Evolutionary conservation across 2,329 filamentous ascomycete genomes (phyloP).

Genomic region (Fusarium annulatum): DNA sequence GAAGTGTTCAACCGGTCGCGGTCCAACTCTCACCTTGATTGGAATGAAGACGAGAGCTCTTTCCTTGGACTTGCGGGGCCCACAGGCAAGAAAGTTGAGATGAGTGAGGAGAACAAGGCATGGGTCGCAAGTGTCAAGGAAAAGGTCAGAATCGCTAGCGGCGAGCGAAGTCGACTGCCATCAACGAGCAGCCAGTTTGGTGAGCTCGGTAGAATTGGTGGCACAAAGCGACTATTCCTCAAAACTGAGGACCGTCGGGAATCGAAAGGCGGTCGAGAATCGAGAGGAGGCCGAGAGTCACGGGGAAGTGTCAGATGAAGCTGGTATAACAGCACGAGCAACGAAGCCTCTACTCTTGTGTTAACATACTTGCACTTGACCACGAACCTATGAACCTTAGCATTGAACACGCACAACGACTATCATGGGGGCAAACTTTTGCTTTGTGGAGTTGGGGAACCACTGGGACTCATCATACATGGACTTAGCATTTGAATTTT

Average conservation of each 20-base stretch:
- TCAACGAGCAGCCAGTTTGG: conserved; percentile 62
- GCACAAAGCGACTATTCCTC: conserved; percentile 76
- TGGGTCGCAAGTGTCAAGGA: conserved; percentile 89
- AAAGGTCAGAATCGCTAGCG: conserved; percentile 77
- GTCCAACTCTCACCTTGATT: conserved; percentile 65
- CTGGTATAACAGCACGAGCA: conserved; percentile 6
- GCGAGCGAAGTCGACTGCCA: conserved; percentile 57
- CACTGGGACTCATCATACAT: conserved; percentile 36
- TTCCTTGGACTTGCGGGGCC: conserved; percentile 78
- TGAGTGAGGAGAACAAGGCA: conserved; percentile 77
- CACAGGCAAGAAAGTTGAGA: conserved; percentile 70
- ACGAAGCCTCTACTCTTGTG: conserved; percentile 18
- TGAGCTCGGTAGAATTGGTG: conserved; percentile 77
- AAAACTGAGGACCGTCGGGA: conserved; percentile 48
- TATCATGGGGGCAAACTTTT: conserved; percentile 35
- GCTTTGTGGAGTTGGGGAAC: conserved; percentile 43
- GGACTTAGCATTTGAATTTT: conserved; percentile 38
- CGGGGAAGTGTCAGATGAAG: conserved; percentile 36
- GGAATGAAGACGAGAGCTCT: conserved; percentile 69
- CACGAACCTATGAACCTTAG: conserved; percentile 27
- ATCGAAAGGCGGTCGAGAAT: conserved; percentile 26
- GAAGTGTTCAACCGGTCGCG: conserved; percentile 60
- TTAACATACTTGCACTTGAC: conserved; percentile 11
- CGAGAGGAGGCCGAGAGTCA: conserved; percentile 29
- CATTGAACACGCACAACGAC: conserved; percentile 35